phyloP scores from a whole-genome alignment of 768 basidiomycete genomes.

The Boletus edulis region DNA sequence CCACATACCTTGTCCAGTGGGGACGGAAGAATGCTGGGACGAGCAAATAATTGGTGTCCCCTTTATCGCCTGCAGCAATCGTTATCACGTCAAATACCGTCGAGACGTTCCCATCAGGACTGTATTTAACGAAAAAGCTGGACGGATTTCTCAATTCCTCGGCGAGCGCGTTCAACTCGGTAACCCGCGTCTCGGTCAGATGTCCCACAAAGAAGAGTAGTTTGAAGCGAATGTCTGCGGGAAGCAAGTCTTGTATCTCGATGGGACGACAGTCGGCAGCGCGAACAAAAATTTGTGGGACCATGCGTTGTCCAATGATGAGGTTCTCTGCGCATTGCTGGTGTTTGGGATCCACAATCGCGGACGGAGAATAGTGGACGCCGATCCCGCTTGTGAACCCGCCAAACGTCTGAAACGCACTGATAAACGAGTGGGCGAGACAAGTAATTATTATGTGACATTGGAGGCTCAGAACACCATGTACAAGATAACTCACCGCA shows the following conservation, averaged over 20 bases:
- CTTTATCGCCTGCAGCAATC: slow-evolving; percentile 27
- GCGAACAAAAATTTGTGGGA: slow-evolving; percentile 32
- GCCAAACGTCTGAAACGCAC: slow-evolving; percentile 34
- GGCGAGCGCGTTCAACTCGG: slow-evolving; percentile 24
- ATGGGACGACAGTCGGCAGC: slow-evolving; percentile 33
- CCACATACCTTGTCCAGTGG: slow-evolving; percentile 41
- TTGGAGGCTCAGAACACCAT: not conserved
- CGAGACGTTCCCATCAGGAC: slow-evolving; percentile 9
- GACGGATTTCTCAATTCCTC: slow-evolving; percentile 20
- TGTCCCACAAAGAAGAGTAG: slow-evolving; percentile 33
- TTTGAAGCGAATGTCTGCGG: slow-evolving; percentile 35
- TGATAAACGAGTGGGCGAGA: slow-evolving; percentile 9
- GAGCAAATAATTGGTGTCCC: slow-evolving; percentile 22
- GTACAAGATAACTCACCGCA: slow-evolving; percentile 19
- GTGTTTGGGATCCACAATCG: slow-evolving; percentile 28
- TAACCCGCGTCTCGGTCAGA: slow-evolving; percentile 16
- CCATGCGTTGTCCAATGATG: slow-evolving; percentile 35
- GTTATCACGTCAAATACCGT: slow-evolving; percentile 30
- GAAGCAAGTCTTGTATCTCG: slow-evolving; percentile 38
- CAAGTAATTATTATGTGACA: not conserved
- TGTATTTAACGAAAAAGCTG: slow-evolving; percentile 29
- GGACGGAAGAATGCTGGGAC: slow-evolving; percentile 34
- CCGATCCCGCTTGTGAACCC: slow-evolving; percentile 35
- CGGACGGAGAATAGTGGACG: slow-evolving; percentile 36
- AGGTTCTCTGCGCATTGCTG: slow-evolving; percentile 31